Evolutionary conservation across 805 yeast genomes (phyloP).

Genomic region (Yamadazyma phyllophila): DNA sequence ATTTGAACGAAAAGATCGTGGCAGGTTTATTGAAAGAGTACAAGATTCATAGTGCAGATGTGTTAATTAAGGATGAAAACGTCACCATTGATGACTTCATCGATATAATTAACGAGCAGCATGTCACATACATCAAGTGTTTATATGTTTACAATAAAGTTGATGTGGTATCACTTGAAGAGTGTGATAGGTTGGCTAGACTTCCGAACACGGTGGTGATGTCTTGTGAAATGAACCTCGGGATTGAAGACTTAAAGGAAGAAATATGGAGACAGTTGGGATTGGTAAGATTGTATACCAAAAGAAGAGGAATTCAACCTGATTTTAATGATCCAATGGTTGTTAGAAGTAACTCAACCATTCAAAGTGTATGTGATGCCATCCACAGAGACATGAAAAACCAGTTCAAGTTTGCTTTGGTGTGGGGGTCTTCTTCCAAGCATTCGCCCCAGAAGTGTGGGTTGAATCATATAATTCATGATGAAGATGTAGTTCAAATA

Average conservation of each 20-base stretch:
- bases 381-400: constrained; percentile 91
- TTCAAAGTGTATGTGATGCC: constrained; percentile 86
- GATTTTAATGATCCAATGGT: constrained; percentile 89
- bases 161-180: constrained; percentile 93
- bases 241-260: constrained; percentile 82
- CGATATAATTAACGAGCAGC: constrained; percentile 84
- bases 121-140: constrained; percentile 86
- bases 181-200: constrained; percentile 87
- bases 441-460: constrained; percentile 98
- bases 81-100: constrained; percentile 89
- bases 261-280: constrained; percentile 90
- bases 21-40: constrained; percentile 78
- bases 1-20: constrained; percentile 78
- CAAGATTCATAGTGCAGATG: constrained; percentile 91
- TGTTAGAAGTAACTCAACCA: constrained; percentile 72
- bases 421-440: constrained; percentile 95
- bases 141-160: constrained; percentile 92
- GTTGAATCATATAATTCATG: constrained; percentile 73
- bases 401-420: constrained; percentile 89
- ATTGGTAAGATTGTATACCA: constrained; percentile 79
- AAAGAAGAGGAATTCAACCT: constrained; percentile 79
- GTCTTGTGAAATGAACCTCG: constrained; percentile 86
- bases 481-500: constrained; percentile 91
- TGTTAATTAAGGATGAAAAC: constrained; percentile 81
- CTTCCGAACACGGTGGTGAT: constrained; percentile 91